Evolutionary conservation across 176 grass and related monocot genomes (phyloP).

Genomic region (Lolium rigidum): DNA sequence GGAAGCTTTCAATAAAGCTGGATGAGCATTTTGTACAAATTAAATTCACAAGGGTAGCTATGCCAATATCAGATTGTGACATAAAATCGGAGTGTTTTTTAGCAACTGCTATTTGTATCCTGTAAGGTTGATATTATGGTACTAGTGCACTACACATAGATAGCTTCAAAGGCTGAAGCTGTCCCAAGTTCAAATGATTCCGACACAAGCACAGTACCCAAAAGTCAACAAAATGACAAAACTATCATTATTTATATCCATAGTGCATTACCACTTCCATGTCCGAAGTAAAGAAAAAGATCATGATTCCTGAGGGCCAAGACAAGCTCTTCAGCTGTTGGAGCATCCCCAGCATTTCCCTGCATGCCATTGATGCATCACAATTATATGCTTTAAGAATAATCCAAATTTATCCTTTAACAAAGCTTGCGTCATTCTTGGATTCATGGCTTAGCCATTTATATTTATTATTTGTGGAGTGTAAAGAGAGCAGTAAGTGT

Average conservation of each 20-base stretch:
- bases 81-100: not conserved
- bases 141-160: not conserved
- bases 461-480: conserved; percentile 10
- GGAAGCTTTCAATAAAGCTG: conserved; percentile 24
- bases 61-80: not conserved
- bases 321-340: conserved; percentile 62
- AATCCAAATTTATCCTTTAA: conserved; percentile 13
- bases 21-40: conserved; percentile 28
- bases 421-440: not conserved
- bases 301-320: conserved; percentile 75
- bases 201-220: not conserved
- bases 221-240: conserved; percentile 9
- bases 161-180: not conserved
- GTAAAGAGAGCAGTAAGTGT: not conserved
- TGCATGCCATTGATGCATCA: conserved; percentile 45
- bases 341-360: conserved; percentile 70
- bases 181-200: conserved; percentile 2
- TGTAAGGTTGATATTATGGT: conserved; percentile 22
- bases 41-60: not conserved
- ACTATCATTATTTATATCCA: conserved; percentile 10
- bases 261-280: conserved; percentile 83
- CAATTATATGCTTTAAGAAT: conserved; percentile 23
- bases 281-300: conserved; percentile 88
- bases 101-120: conserved; percentile 18
- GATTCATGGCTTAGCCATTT: conserved; percentile 5